These are phyloP conservation scores for Bryoglossum gracile DNA, from an alignment of 495 filamentous ascomycete species.

Conservation along the genomic window DNA sequence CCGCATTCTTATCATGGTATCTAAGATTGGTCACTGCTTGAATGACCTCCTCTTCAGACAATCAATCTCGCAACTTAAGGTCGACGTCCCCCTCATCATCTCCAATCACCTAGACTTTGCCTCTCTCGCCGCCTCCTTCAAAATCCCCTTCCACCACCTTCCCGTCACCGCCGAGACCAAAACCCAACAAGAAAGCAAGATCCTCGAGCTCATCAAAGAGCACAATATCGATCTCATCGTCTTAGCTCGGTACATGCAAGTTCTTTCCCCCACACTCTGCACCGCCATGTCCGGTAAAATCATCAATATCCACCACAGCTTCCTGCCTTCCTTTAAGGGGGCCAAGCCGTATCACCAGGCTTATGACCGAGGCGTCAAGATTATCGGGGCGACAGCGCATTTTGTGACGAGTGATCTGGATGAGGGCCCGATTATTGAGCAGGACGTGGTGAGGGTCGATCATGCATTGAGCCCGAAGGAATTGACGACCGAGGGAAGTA, in stretches of 20 bases:
- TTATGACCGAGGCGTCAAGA: slow-evolving; percentile 70
- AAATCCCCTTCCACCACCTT: slow-evolving; percentile 64
- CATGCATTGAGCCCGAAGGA: slow-evolving; percentile 64
- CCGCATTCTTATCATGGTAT: slow-evolving; percentile 71
- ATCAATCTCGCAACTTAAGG: slow-evolving; percentile 52
- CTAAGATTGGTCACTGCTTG: slow-evolving; percentile 73
- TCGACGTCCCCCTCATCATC: slow-evolving; percentile 62
- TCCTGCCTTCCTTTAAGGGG: slow-evolving; percentile 73
- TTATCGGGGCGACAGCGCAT: slow-evolving; percentile 70
- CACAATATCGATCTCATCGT: slow-evolving; percentile 65
- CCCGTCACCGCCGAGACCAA: slow-evolving; percentile 66
- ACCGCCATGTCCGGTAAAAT: slow-evolving; percentile 64
- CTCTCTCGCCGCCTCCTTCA: slow-evolving; percentile 58
- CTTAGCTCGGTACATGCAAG: slow-evolving; percentile 77
- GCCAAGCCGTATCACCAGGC: slow-evolving; percentile 79
- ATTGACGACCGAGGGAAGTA: slow-evolving; percentile 64
- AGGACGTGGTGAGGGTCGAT: slow-evolving; percentile 61
- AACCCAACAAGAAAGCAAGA: slow-evolving; percentile 53
- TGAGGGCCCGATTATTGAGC: slow-evolving; percentile 74
- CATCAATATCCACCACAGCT: slow-evolving; percentile 79
- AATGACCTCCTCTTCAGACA: slow-evolving; percentile 74
- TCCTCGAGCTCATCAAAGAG: slow-evolving; percentile 56
- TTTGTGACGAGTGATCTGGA: slow-evolving; percentile 71
- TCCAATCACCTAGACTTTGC: slow-evolving; percentile 70
- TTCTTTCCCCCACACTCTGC: slow-evolving; percentile 64